These are phyloP conservation scores for Casuarina glauca DNA, from an alignment of 306 rosid genomes.

Conservation along the genomic window DNA sequence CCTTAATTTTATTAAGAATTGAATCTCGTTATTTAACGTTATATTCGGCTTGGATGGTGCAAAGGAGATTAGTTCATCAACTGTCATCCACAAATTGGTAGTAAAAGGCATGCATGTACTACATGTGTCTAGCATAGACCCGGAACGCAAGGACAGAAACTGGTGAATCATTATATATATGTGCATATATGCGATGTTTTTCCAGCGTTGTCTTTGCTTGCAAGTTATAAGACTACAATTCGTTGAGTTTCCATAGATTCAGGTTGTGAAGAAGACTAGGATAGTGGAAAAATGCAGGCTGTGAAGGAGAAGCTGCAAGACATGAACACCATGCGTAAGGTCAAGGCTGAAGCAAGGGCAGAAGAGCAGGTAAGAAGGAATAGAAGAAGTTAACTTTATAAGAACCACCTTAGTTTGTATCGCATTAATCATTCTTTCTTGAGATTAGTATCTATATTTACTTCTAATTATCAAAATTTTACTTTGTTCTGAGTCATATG, in stretches of 20 bases:
- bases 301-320: conserved; percentile 61
- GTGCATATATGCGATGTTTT: conserved; percentile 2
- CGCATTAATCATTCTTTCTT: no score
- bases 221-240: not conserved
- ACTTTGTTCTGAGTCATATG: not conserved
- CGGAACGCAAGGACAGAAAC: not conserved
- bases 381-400: no score
- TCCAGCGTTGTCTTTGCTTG: not conserved
- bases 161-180: not conserved
- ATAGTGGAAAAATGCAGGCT: conserved; percentile 56
- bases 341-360: conserved; percentile 63
- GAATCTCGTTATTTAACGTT: not conserved
- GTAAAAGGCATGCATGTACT: not conserved
- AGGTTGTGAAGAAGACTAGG: not conserved
- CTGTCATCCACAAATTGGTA: conserved; percentile 2
- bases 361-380: conserved; percentile 56
- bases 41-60: not conserved
- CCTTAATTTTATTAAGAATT: not conserved
- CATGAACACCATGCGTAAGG: conserved; percentile 54
- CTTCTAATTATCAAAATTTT: no score
- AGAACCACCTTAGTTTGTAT: no score
- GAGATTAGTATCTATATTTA: not conserved
- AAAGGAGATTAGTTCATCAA: not conserved
- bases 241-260: not conserved
- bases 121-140: not conserved